Evolutionary conservation across 495 filamentous ascomycete species (phyloP).

Genomic region (Evernia prunastri): DNA sequence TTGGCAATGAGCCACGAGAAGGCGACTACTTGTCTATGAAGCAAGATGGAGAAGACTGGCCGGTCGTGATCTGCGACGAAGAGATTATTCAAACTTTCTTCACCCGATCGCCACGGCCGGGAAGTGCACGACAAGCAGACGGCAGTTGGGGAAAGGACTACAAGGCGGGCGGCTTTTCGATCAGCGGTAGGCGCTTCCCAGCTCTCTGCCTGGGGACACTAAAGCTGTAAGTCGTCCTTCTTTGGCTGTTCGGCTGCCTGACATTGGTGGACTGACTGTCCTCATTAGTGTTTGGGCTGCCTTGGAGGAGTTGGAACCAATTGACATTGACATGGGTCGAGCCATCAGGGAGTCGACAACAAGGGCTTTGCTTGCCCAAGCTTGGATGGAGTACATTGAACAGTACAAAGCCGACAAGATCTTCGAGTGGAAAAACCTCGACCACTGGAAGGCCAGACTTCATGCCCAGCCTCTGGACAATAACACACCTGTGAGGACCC

Average conservation of each 20-base stretch:
- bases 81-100: constrained; percentile 17
- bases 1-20: not conserved
- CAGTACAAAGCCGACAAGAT: constrained; percentile 2
- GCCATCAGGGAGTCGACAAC: constrained; percentile 2
- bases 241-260: not conserved
- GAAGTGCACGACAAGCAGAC: constrained; percentile 15
- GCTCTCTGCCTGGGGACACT: constrained; percentile 11
- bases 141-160: constrained; percentile 14
- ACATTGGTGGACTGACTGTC: not conserved
- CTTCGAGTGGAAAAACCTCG: not conserved
- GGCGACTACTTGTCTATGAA: constrained; percentile 15
- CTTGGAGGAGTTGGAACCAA: constrained; percentile 7
- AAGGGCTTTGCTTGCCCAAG: constrained; percentile 7
- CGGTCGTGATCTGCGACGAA: constrained; percentile 23
- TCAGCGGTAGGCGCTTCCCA: constrained; percentile 10
- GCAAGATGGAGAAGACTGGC: constrained; percentile 21
- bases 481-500: not conserved
- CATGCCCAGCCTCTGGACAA: not conserved
- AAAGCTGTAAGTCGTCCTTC: constrained; percentile 5
- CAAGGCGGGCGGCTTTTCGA: not conserved
- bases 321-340: constrained; percentile 8
- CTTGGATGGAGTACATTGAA: constrained; percentile 12
- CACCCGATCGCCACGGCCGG: constrained; percentile 2
- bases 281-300: constrained; percentile 13
- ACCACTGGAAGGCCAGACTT: constrained; percentile 15